These are phyloP conservation scores for Cordyceps tenuipes DNA, from an alignment of 2,329 filamentous ascomycete genomes.

Conservation along the genomic window DNA sequence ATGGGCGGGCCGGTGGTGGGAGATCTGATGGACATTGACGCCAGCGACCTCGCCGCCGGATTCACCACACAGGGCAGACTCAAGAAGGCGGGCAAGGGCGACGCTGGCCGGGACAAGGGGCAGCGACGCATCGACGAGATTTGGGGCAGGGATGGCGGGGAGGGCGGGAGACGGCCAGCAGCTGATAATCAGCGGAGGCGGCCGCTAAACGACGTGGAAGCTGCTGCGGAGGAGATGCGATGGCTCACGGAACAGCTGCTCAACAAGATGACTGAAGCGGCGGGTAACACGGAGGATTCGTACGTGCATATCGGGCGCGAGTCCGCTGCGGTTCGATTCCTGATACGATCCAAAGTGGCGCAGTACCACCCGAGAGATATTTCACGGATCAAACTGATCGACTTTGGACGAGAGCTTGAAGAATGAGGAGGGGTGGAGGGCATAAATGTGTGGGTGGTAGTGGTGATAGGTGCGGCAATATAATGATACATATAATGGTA, in stretches of 20 bases:
- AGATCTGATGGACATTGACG: conserved; percentile 56
- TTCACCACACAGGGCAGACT: conserved; percentile 52
- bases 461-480: background rate
- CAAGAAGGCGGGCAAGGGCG: conserved; percentile 31
- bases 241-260: conserved; percentile 52
- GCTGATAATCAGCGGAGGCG: conserved; percentile 7
- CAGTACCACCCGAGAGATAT: conserved; percentile 59
- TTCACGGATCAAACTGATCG: conserved; percentile 47
- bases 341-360: conserved; percentile 57
- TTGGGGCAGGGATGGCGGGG: conserved; percentile 35
- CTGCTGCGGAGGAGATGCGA: conserved; percentile 49
- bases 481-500: background rate
- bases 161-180: conserved; percentile 12
- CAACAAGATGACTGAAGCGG: conserved; percentile 47
- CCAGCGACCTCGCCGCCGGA: conserved; percentile 49
- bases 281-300: conserved; percentile 45
- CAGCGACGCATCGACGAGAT: conserved; percentile 58
- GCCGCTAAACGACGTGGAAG: conserved; percentile 39
- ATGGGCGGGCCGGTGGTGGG: conserved; percentile 76
- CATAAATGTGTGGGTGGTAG: background rate
- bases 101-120: conserved; percentile 38
- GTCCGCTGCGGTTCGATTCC: conserved; percentile 54
- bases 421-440: conserved; percentile 27
- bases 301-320: conserved; percentile 53
- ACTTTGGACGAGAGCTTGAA: conserved; percentile 57